Conservation (phyloP, 2,329 filamentous ascomycete genomes). For the Alternaria burnsii region DNA sequence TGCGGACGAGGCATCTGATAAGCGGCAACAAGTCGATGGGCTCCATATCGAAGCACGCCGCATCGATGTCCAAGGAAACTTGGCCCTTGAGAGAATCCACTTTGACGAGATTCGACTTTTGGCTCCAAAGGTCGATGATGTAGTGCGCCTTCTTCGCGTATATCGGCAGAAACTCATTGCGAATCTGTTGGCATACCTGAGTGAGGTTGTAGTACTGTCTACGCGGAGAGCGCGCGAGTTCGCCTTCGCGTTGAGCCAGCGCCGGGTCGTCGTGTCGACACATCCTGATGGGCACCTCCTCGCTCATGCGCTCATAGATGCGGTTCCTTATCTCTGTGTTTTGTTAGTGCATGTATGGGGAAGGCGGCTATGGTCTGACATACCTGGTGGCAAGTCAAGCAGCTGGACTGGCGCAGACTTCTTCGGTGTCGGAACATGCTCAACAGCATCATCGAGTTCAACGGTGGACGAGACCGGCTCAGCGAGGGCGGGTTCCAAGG, state of each 20-base stretch:
- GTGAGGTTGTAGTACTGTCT: constrained; percentile 26
- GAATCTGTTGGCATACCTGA: constrained; percentile 38
- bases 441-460: constrained; percentile 4
- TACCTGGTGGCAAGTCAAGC: constrained; percentile 19
- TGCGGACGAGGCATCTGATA: constrained; percentile 16
- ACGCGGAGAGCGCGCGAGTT: neutral
- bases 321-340: constrained; percentile 20
- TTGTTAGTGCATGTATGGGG: neutral
- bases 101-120: constrained; percentile 12
- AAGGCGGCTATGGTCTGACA: neutral
- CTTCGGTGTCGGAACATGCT: neutral
- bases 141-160: constrained; percentile 23
- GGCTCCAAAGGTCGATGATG: constrained; percentile 20
- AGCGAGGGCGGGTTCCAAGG: neutral
- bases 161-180: constrained; percentile 34
- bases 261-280: constrained; percentile 22
- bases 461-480: neutral
- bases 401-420: constrained; percentile 11
- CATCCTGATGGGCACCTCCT: constrained; percentile 20
- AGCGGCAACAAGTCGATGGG: constrained; percentile 23
- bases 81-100: constrained; percentile 18
- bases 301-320: constrained; percentile 21
- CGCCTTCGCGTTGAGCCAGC: constrained; percentile 8
- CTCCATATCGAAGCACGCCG: constrained; percentile 27
- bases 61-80: constrained; percentile 34